phyloP scores from a whole-genome alignment of 163 green algal species.

The Coccomyxa subellipsoidea region DNA sequence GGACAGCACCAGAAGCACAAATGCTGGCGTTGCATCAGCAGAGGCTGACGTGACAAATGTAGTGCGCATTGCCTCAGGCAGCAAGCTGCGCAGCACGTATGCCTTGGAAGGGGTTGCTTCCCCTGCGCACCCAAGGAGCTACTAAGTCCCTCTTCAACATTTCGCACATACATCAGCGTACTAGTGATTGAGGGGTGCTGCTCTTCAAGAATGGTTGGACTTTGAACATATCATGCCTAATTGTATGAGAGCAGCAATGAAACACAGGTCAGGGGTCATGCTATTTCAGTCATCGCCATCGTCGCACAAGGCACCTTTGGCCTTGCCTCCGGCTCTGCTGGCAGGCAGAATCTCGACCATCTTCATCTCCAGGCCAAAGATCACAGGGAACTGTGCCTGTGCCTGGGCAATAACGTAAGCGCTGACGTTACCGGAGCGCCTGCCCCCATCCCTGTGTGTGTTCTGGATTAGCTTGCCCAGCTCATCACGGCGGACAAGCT shows the following conservation, averaged over 20 bases:
- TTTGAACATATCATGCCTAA: not conserved
- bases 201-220: not conserved
- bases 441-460: not conserved
- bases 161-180: not conserved
- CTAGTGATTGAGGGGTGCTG: not conserved
- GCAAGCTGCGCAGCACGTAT: conserved; percentile 29
- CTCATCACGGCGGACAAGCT: conserved; percentile 27
- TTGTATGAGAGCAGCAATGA: too few species aligned
- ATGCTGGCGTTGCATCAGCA: not conserved
- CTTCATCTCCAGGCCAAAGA: conserved; percentile 33
- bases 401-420: not conserved
- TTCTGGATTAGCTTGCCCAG: conserved; percentile 17
- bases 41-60: conserved; percentile 3
- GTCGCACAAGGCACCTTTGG: not conserved
- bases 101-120: not conserved
- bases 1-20: conserved; percentile 18
- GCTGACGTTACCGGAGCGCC: not conserved
- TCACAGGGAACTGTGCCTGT: conserved; percentile 15
- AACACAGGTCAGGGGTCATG: not conserved
- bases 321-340: not conserved
- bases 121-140: not conserved
- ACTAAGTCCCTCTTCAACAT: not conserved
- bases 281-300: not conserved
- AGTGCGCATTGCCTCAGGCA: not conserved
- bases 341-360: conserved; percentile 9